Base-by-base conservation (phyloP, 2,329 filamentous ascomycete genomes). In the Tolypocladium guangdongense region DNA sequence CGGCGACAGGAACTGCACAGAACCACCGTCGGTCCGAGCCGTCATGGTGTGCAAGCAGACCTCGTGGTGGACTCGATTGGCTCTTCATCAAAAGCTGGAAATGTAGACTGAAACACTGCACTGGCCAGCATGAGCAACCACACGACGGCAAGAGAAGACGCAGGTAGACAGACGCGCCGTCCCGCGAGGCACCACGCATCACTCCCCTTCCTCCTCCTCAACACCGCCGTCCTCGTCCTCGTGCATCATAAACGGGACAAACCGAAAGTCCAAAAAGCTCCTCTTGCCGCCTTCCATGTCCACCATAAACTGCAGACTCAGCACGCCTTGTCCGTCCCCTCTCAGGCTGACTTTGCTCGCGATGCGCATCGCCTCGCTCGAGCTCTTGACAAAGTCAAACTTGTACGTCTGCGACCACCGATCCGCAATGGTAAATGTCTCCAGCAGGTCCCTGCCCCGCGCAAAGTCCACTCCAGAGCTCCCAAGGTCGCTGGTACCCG, bases 271-370 rank as follows among this genome's bases (percentile, higher is more conserved):
- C 27, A 93, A 77, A 70, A 92, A 95, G 61, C 83, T 88, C 39
- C 83, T 75, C 27, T 77, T 76, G 6, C 80, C 78, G 7, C 80
- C 80, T 57, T 93, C 89, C 43, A 91, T 77, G 65, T 96, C 90
- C 18, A 99, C 86, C 87, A 99, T 93, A 63, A 97, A 96, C 65
- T 99, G 93, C 66, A 97, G 72, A 69, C 89, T 96, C 58, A 99
- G 70, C 33, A 99, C 92, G 0, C 93, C 92, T 66, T 96, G 89
- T 2, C 81, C 78, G 68, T 99, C 93, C 0, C 90, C 86, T 18
- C 93, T 79, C 56, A 99, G 79, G 65, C 90, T 96, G 54, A 97
- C 91, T 70, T 97, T 99, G 63, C 81, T 91, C 5, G 91, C 90
- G 38, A 90, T 82, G 47, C 86, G 84, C 92, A 99, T 97, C n/a